These are phyloP conservation scores for Elsinoe arachidis DNA, from an alignment of 2,329 filamentous ascomycete species.

Conservation along the genomic window DNA sequence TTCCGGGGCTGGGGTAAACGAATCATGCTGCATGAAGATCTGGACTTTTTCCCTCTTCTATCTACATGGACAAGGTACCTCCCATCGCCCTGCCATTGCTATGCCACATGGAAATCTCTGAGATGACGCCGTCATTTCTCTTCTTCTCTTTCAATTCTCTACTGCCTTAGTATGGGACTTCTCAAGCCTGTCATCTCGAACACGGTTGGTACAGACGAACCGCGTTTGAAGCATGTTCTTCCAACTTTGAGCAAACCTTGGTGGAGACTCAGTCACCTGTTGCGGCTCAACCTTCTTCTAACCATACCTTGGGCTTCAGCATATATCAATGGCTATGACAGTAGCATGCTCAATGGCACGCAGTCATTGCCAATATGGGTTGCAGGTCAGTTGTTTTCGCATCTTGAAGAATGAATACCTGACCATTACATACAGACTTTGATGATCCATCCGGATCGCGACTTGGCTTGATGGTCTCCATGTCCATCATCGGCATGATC, in stretches of 20 bases:
- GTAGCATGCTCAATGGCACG: constrained; percentile 10
- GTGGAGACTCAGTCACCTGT: neutral
- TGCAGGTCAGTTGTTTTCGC: neutral
- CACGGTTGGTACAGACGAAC: constrained; percentile 1
- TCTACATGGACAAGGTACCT: neutral
- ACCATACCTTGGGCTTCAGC: constrained; percentile 2
- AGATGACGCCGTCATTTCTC: neutral
- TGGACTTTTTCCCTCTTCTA: neutral
- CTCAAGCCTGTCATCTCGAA: neutral
- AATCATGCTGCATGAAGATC: neutral
- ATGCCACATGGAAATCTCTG: neutral
- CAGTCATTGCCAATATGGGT: constrained; percentile 7
- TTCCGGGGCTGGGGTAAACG: neutral
- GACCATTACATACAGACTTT: constrained; percentile 9
- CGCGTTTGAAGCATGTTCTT: constrained; percentile 8
- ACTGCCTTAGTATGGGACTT: neutral
- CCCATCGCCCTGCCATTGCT: neutral
- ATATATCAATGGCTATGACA: constrained; percentile 8
- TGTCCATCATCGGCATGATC: constrained; percentile 17
- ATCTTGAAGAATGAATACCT: too few species aligned
- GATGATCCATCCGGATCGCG: constrained; percentile 15
- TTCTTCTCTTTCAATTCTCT: neutral
- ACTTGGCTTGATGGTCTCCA: constrained; percentile 19
- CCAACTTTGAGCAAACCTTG: constrained; percentile 2
- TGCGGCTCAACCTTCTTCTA: constrained; percentile 10